A percentile compares a stretch with the other conserved stretches of the same genome.
phyloP scores from a whole-genome alignment of 192 early-diverging fungal genomes.

The Podila horticola region DNA sequence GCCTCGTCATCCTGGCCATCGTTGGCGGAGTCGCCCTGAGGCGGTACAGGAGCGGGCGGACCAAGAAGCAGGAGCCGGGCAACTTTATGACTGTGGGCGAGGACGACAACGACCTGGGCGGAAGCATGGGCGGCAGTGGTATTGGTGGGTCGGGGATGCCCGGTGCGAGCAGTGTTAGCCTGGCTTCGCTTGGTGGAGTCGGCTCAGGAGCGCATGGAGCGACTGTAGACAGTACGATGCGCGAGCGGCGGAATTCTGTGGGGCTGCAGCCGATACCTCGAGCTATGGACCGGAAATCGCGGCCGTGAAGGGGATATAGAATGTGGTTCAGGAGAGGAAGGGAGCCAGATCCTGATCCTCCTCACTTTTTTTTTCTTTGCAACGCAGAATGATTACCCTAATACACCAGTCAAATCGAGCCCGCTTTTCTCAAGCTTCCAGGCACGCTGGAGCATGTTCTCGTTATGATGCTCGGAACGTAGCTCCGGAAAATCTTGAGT shows the following conservation, averaged over 20 bases:
- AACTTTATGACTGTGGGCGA: conserved; percentile 29
- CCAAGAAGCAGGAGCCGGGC: conserved; percentile 40
- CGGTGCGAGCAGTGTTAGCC: conserved; percentile 12
- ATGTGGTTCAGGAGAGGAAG: too few species aligned
- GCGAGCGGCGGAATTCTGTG: conserved; percentile 36
- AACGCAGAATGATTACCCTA: too few species aligned
- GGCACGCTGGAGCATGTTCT: too few species aligned
- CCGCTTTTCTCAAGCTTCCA: too few species aligned
- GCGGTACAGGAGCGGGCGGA: conserved; percentile 19
- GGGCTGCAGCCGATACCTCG: conserved; percentile 29
- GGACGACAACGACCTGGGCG: conserved; percentile 15
- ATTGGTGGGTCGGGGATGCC: not conserved
- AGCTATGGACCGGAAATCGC: conserved; percentile 3
- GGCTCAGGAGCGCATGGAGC: not conserved
- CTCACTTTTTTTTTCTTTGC: too few species aligned
- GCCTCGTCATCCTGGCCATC: conserved; percentile 4
- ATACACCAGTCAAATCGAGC: too few species aligned
- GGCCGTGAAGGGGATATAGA: not conserved
- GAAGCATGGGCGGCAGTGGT: not conserved
- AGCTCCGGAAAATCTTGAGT: too few species aligned
- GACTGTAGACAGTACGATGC: conserved; percentile 7
- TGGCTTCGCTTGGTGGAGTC: conserved; percentile 18
- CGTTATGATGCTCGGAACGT: too few species aligned
- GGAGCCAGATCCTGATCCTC: too few species aligned
- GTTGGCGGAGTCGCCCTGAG: conserved; percentile 14